Conservation (phyloP, 116 monocot species). For the Cymodocea nodosa region DNA sequence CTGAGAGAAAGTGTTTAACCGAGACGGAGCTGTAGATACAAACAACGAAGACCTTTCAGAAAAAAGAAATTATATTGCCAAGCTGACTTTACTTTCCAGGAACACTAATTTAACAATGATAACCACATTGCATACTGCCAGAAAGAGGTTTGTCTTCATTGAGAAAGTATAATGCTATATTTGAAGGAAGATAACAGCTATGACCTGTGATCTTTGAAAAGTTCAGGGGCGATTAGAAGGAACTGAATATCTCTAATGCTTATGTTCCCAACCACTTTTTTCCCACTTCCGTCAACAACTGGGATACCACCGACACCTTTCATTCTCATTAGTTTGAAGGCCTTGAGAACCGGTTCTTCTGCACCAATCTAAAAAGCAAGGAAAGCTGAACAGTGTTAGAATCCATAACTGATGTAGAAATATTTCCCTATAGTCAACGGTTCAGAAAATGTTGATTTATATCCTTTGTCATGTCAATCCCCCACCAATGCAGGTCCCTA, state of each 20-base stretch:
- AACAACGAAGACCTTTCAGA: too few relatives aligned
- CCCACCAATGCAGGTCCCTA: too few relatives aligned
- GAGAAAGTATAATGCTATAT: too few relatives aligned
- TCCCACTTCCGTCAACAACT: conserved; percentile 53
- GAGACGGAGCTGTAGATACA: conserved; percentile 50
- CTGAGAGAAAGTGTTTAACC: conserved; percentile 54
- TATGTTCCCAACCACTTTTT: conserved; percentile 72
- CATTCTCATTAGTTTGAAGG: conserved; percentile 67
- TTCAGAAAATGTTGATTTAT: too few relatives aligned
- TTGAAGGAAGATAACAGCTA: neutral
- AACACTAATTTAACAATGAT: too few relatives aligned
- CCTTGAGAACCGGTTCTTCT: conserved; percentile 75
- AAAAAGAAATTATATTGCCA: too few relatives aligned
- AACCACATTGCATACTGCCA: too few relatives aligned
- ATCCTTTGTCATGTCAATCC: too few relatives aligned
- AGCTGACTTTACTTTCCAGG: too few relatives aligned
- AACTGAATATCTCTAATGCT: conserved; percentile 95
- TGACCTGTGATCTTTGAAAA: conserved; percentile 78
- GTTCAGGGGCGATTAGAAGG: conserved; percentile 69
- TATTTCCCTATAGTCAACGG: too few relatives aligned
- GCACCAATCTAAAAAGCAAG: conserved; percentile 41
- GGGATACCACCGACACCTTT: conserved; percentile 76
- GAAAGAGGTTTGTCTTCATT: too few relatives aligned
- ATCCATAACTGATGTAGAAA: neutral
- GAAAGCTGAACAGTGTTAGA: neutral